Percentiles rank a stretch among this genome's conserved stretches.
Evolutionary conservation across 352 stramenopile genomes (phyloP).

Genomic region (Phytopythium ostracodes): DNA sequence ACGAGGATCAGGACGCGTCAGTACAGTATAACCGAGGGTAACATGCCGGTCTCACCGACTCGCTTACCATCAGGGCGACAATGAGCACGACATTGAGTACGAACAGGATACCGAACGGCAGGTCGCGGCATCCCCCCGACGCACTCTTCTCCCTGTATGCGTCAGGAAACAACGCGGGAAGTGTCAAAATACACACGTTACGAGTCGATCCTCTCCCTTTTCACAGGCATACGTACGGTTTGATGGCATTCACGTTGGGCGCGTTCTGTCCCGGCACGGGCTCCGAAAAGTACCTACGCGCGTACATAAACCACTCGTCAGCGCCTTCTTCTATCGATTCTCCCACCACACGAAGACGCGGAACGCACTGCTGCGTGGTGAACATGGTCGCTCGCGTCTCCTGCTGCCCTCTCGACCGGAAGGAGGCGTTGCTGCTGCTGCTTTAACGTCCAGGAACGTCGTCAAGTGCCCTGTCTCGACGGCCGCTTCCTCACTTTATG

Average conservation of each 20-base stretch:
- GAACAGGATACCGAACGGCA: slow-evolving; percentile 79
- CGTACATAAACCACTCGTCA: neutral
- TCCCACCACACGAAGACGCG: neutral
- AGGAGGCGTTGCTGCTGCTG: neutral
- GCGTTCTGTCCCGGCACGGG: slow-evolving; percentile 22
- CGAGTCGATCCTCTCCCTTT: no score
- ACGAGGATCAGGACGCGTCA: neutral
- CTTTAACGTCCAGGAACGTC: neutral
- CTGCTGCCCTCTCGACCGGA: neutral
- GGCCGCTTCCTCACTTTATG: neutral
- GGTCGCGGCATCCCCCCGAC: slow-evolving; percentile 51
- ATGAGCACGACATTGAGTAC: slow-evolving; percentile 74
- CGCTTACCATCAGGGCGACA: slow-evolving; percentile 43
- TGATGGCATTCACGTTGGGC: slow-evolving; percentile 61
- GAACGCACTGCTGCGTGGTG: slow-evolving; percentile 16
- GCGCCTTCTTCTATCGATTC: neutral
- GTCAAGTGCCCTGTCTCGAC: neutral
- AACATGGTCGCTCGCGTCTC: slow-evolving; percentile 19
- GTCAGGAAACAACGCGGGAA: neutral
- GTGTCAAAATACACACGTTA: neutral
- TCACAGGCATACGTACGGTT: slow-evolving; percentile 59
- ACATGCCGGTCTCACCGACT: neutral
- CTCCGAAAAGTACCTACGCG: slow-evolving; percentile 32
- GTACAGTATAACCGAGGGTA: neutral
- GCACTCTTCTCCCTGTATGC: slow-evolving; percentile 1